These are phyloP conservation scores for Nigrospora sphaerica DNA, from an alignment of 2,329 filamentous ascomycete species.

Conservation along the genomic window DNA sequence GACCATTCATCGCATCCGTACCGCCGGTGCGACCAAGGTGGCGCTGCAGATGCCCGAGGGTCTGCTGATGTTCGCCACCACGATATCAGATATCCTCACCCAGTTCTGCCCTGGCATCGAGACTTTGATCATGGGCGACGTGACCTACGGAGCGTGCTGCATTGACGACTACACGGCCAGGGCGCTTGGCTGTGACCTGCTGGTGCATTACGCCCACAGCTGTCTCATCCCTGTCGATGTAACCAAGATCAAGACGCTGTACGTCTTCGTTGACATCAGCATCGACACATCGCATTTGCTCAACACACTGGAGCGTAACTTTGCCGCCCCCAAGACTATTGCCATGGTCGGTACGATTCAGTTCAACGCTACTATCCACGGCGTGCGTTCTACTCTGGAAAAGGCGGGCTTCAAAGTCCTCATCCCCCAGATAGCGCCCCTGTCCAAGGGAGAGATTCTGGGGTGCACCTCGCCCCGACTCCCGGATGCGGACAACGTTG, in stretches of 20 bases:
- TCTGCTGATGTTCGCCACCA: slow-evolving; percentile 89
- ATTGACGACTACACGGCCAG: slow-evolving; percentile 97
- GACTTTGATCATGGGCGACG: slow-evolving; percentile 97
- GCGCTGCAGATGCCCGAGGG: slow-evolving; percentile 98
- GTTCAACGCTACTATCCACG: slow-evolving; percentile 95
- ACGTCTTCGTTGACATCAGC: slow-evolving; percentile 96
- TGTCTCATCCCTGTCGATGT: slow-evolving; percentile 95
- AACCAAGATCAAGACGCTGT: slow-evolving; percentile 93
- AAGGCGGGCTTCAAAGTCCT: slow-evolving; percentile 77
- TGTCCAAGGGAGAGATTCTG: slow-evolving; percentile 92
- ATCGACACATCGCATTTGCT: slow-evolving; percentile 88
- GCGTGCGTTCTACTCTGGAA: slow-evolving; percentile 69
- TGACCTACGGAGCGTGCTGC: slow-evolving; percentile 97
- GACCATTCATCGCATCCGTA: slow-evolving; percentile 89
- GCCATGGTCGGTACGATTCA: slow-evolving; percentile 96
- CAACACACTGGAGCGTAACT: slow-evolving; percentile 82
- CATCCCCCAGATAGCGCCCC: slow-evolving; percentile 84
- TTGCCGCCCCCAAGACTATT: slow-evolving; percentile 75
- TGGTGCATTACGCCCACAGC: slow-evolving; percentile 96
- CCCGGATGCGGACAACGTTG: slow-evolving; percentile 47
- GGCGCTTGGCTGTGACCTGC: slow-evolving; percentile 85
- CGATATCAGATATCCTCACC: slow-evolving; percentile 91
- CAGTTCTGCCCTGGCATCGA: slow-evolving; percentile 89
- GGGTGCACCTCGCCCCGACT: slow-evolving; percentile 90
- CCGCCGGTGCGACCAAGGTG: slow-evolving; percentile 69